phyloP scores from a whole-genome alignment of 75 land plant species.

The Sequoia sempervirens region DNA sequence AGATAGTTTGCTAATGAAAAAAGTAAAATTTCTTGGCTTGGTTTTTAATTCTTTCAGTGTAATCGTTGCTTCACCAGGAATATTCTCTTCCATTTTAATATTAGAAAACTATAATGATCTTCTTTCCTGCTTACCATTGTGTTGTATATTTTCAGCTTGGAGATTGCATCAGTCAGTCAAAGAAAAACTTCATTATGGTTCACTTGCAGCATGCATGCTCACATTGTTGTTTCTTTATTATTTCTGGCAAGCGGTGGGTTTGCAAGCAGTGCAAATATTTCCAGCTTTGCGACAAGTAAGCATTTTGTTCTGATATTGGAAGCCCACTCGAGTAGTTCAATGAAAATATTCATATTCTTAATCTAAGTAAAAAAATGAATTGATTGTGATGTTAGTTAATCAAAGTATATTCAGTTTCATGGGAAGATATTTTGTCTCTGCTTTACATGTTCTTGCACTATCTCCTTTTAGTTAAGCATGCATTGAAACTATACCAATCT shows the following conservation, averaged over 20 bases:
- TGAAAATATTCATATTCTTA: not conserved
- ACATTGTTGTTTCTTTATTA: conserved; percentile 77
- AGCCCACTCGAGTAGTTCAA: not conserved
- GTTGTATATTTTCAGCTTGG: conserved; percentile 61
- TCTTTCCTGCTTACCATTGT: not conserved
- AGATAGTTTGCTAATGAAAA: conserved; percentile 83
- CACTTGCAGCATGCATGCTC: conserved; percentile 83
- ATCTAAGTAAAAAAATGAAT: not conserved
- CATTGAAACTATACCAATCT: too few relatives aligned
- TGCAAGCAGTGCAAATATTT: conserved; percentile 83
- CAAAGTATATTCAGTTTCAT: not conserved
- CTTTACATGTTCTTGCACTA: too few relatives aligned
- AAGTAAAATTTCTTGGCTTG: conserved; percentile 24
- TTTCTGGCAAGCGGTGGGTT: conserved; percentile 84
- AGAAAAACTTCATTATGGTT: conserved; percentile 98
- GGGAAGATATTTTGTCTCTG: too few relatives aligned
- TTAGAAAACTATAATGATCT: too few relatives aligned
- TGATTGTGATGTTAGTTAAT: not conserved
- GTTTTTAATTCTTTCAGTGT: too few relatives aligned
- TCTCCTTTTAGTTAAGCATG: too few relatives aligned
- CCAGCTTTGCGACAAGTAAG: conserved; percentile 88
- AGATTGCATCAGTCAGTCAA: conserved; percentile 79
- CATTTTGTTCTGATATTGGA: not conserved
- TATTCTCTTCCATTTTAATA: not conserved
- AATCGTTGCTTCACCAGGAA: not conserved